These are phyloP conservation scores for Cercophora scortea DNA, from an alignment of 495 filamentous ascomycete species.

Conservation along the genomic window DNA sequence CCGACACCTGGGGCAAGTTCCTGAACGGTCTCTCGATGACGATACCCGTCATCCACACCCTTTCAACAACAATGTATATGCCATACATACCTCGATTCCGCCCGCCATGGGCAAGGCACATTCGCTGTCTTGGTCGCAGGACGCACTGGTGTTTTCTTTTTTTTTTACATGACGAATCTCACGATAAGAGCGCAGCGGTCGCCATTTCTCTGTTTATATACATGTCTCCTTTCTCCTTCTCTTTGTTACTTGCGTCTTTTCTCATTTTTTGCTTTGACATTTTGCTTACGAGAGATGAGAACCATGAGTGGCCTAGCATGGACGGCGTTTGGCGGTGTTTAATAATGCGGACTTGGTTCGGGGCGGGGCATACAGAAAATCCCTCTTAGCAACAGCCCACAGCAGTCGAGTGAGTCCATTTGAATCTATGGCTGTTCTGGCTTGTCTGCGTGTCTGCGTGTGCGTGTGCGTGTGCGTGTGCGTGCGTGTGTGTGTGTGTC, in stretches of 20 bases:
- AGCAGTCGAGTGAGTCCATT: not conserved
- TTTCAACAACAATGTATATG: not conserved
- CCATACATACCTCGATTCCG: not conserved
- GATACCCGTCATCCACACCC: not conserved
- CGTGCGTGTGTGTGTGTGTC: too few relatives aligned
- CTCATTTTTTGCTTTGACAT: constrained; percentile 2
- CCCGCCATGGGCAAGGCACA: not conserved
- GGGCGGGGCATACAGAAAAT: constrained; percentile 1
- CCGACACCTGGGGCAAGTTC: not conserved
- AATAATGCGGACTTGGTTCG: not conserved
- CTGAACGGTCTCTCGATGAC: not conserved
- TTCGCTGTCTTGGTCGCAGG: not conserved
- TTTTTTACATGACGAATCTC: not conserved
- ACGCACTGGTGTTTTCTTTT: too few relatives aligned
- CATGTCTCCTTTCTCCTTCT: not conserved
- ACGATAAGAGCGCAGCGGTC: constrained; percentile 4
- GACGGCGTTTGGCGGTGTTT: constrained; percentile 12
- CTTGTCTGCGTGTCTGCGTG: not conserved
- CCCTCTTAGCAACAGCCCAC: not conserved
- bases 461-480: not conserved
- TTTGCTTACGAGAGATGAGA: constrained; percentile 14
- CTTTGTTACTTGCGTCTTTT: not conserved
- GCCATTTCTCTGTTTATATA: constrained; percentile 9
- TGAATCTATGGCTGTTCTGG: not conserved
- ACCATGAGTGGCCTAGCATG: constrained; percentile 15